phyloP scores from a whole-genome alignment of 768 basidiomycete genomes.

The Xerocomus spinulosus region DNA sequence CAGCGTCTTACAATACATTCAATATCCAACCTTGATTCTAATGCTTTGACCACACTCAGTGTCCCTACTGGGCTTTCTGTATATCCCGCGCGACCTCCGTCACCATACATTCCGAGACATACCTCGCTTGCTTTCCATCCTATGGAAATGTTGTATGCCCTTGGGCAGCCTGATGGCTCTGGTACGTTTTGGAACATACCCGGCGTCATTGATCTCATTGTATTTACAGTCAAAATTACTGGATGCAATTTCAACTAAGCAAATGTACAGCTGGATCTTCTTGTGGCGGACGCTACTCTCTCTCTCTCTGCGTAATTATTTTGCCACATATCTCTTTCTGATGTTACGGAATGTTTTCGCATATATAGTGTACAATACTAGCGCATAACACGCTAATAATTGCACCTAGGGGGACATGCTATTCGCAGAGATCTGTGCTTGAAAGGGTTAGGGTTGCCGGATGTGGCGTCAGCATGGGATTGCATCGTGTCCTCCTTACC shows the following conservation, averaged over 20 bases:
- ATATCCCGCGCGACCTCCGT: slow-evolving; percentile 54
- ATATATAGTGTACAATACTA: slow-evolving; percentile 23
- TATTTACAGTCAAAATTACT: slow-evolving; percentile 46
- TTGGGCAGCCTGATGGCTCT: slow-evolving; percentile 68
- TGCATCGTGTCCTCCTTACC: slow-evolving; percentile 27
- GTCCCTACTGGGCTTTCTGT: slow-evolving; percentile 52
- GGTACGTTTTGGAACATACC: slow-evolving; percentile 32
- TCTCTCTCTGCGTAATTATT: slow-evolving; percentile 7
- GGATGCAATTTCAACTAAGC: slow-evolving; percentile 48
- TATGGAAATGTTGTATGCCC: slow-evolving; percentile 76
- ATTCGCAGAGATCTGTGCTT: neutral
- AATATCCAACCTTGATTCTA: slow-evolving; percentile 35
- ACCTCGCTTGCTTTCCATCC: slow-evolving; percentile 79
- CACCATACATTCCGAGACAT: slow-evolving; percentile 55
- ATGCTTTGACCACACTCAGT: slow-evolving; percentile 39
- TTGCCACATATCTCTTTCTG: slow-evolving; percentile 10
- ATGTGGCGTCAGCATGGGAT: neutral
- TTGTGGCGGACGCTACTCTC: neutral
- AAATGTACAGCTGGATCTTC: neutral
- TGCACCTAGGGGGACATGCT: neutral
- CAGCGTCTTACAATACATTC: slow-evolving; percentile 63
- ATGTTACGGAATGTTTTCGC: slow-evolving; percentile 8
- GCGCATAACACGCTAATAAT: slow-evolving; percentile 1
- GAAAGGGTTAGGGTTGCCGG: neutral
- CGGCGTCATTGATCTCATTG: slow-evolving; percentile 4